Evolutionary conservation across 1,284 basidiomycete species (phyloP).

Genomic region (Cystobasidiaceae sp.): DNA sequence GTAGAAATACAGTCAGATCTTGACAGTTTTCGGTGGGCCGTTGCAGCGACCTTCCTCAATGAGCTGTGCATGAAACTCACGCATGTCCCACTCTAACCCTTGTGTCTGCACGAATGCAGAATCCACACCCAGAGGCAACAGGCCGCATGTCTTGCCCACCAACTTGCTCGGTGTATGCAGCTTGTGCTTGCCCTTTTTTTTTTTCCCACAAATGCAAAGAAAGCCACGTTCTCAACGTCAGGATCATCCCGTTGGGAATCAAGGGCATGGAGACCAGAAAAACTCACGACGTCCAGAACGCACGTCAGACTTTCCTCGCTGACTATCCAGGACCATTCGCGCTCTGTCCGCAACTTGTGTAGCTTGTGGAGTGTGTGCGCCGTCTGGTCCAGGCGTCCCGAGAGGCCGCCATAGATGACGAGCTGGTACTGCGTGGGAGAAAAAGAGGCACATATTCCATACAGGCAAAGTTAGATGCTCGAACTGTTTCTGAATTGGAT

Average conservation of each 20-base stretch:
- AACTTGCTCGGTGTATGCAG: conserved; percentile 66
- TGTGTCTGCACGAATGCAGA: conserved; percentile 69
- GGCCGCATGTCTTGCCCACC: conserved; percentile 83
- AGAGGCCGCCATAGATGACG: conserved; percentile 78
- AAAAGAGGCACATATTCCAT: too few relatives aligned
- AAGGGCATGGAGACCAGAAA: too few relatives aligned
- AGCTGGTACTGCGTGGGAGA: conserved; percentile 63
- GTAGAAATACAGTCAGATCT: background rate
- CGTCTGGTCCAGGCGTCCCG: conserved; percentile 90
- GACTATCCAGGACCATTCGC: conserved; percentile 64
- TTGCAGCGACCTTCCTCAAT: too few relatives aligned
- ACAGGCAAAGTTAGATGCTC: too few relatives aligned
- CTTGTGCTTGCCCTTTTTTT: conserved; percentile 70
- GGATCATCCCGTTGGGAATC: too few relatives aligned
- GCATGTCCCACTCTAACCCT: conserved; percentile 85
- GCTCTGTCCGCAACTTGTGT: conserved; percentile 66
- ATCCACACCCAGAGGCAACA: conserved; percentile 80
- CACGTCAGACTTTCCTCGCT: conserved; percentile 85
- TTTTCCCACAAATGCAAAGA: too few relatives aligned
- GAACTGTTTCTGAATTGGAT: too few relatives aligned
- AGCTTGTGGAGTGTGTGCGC: conserved; percentile 81
- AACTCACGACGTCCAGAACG: conserved; percentile 69
- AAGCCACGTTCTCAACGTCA: background rate
- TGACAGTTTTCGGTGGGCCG: too few relatives aligned
- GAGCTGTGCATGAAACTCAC: conserved; percentile 44